Evolutionary conservation across 495 filamentous ascomycete genomes (phyloP).

Genomic region (Bacidia gigantensis): DNA sequence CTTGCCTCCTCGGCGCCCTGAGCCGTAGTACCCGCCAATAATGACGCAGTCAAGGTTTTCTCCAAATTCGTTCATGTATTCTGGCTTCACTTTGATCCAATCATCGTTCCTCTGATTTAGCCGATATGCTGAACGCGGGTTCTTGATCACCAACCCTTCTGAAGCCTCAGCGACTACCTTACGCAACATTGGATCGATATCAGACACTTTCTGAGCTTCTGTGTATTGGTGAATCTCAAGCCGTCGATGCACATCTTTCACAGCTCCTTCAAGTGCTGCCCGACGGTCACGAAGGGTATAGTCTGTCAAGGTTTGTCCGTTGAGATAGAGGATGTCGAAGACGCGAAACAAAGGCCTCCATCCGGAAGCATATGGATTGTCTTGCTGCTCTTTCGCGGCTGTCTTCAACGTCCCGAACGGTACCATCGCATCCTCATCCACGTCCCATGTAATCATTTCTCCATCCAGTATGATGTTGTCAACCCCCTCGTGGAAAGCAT

Average conservation of each 20-base stretch:
- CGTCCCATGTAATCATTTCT: conserved; percentile 98
- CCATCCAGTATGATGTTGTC: conserved; percentile 84
- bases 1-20: conserved; percentile 66
- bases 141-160: conserved; percentile 90
- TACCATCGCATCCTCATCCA: conserved; percentile 69
- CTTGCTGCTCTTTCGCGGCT: conserved; percentile 67
- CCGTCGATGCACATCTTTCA: conserved; percentile 53
- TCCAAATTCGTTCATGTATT: conserved; percentile 96
- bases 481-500: conserved; percentile 67
- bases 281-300: conserved; percentile 76
- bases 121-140: conserved; percentile 72
- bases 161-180: conserved; percentile 76
- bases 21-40: conserved; percentile 87
- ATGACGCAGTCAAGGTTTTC: conserved; percentile 83
- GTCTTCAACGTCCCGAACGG: conserved; percentile 90
- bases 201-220: conserved; percentile 48
- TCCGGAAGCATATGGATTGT: conserved; percentile 59
- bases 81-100: conserved; percentile 98
- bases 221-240: conserved; percentile 72
- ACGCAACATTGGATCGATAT: conserved; percentile 65
- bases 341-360: conserved; percentile 71
- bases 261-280: conserved; percentile 52
- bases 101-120: conserved; percentile 88
- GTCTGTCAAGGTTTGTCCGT: conserved; percentile 60
- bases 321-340: conserved; percentile 86